phyloP scores from a whole-genome alignment of 202 grass and related monocot genomes.

The Hordeum pubiflorum region DNA sequence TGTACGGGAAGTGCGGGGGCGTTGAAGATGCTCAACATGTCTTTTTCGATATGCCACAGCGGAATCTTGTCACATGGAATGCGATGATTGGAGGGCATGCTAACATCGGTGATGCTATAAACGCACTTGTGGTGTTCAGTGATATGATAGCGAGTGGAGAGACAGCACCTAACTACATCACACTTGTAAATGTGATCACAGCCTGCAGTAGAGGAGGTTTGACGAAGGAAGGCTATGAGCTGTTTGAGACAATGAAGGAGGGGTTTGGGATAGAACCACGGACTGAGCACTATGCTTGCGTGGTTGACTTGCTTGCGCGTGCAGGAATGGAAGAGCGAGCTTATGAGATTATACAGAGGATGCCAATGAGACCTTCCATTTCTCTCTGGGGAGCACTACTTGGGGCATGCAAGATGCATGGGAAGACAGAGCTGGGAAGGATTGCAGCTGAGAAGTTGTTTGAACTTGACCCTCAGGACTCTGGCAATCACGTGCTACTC shows the following conservation, averaged over 20 bases:
- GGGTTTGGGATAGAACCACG: constrained; percentile 53
- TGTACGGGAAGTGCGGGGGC: constrained; percentile 79
- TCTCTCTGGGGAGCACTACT: constrained; percentile 77
- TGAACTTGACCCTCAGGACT: constrained; percentile 63
- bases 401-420: constrained; percentile 67
- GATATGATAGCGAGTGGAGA: constrained; percentile 44
- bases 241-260: constrained; percentile 66
- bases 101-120: constrained; percentile 46
- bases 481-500: constrained; percentile 69
- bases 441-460: constrained; percentile 73
- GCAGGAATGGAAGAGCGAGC: constrained; percentile 68
- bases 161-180: constrained; percentile 57
- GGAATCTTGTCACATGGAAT: constrained; percentile 69
- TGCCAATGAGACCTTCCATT: constrained; percentile 62
- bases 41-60: constrained; percentile 45
- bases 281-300: constrained; percentile 69
- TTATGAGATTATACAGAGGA: constrained; percentile 65
- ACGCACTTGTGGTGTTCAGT: constrained; percentile 50
- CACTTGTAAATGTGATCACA: constrained; percentile 55
- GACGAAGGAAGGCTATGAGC: constrained; percentile 46
- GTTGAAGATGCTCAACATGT: constrained; percentile 43
- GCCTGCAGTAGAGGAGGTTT: constrained; percentile 75
- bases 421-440: constrained; percentile 57
- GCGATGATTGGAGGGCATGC: constrained; percentile 64
- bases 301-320: constrained; percentile 67